These are phyloP conservation scores for Edaphochlamys debaryana DNA, from an alignment of 139 green algal species.

Conservation along the genomic window DNA sequence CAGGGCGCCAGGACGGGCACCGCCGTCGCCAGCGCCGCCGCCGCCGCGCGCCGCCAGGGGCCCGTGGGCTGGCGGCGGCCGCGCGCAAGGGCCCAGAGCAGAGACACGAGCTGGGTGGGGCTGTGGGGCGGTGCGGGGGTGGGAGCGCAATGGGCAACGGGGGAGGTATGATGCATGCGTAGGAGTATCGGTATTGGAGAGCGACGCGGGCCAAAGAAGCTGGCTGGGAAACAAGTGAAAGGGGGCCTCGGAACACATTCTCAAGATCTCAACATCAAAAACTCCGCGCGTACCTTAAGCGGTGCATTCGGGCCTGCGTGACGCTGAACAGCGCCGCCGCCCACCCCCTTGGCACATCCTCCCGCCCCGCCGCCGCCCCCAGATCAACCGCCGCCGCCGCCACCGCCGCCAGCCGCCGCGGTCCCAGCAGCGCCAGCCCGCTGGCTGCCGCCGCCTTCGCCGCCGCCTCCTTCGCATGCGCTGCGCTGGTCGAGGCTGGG, in stretches of 20 bases:
- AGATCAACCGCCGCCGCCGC: no score
- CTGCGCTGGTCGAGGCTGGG: no score
- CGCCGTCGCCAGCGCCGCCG: not conserved
- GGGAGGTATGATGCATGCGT: no score
- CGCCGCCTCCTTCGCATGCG: no score
- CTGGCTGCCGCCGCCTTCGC: not conserved
- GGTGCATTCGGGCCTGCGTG: not conserved
- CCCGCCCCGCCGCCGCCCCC: not conserved
- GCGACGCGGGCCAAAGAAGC: no score
- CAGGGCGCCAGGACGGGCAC: not conserved
- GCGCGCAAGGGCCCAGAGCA: not conserved
- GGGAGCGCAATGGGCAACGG: not conserved
- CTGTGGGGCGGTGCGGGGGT: not conserved
- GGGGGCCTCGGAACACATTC: not conserved
- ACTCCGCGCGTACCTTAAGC: not conserved
- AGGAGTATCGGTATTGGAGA: no score
- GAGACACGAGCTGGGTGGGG: slow-evolving; percentile 7
- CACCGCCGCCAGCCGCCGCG: not conserved
- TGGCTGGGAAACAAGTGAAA: not conserved
- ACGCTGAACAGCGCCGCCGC: slow-evolving; percentile 1
- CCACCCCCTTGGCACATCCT: slow-evolving; percentile 1
- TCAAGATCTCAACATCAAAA: not conserved
- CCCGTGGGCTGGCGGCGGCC: not conserved
- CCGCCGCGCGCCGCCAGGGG: not conserved
- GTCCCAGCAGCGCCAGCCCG: no score